Evolutionary conservation across 192 early-diverging fungal genomes (phyloP).

Genomic region (Geranomyces variabilis): DNA sequence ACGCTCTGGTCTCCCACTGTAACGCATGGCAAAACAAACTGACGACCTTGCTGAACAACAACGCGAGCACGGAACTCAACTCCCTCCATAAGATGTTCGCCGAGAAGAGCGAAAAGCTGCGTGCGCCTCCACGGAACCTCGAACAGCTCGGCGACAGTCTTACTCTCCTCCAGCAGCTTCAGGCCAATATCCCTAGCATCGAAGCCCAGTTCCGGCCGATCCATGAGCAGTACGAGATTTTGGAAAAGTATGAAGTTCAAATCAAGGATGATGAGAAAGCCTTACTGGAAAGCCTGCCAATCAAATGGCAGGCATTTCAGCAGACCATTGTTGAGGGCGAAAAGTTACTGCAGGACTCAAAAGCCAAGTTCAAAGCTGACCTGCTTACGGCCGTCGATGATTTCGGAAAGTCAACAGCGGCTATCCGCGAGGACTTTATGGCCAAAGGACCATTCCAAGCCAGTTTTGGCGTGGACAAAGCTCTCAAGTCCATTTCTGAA

Average conservation of each 20-base stretch:
- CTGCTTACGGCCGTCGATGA: conserved; percentile 55
- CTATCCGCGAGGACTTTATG: conserved; percentile 55
- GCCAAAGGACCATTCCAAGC: conserved; percentile 56
- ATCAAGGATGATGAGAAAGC: conserved; percentile 61
- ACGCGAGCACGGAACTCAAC: conserved; percentile 57
- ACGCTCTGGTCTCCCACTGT: conserved; percentile 65
- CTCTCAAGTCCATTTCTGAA: conserved; percentile 53
- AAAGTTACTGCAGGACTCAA: conserved; percentile 58
- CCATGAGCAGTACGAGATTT: conserved; percentile 62
- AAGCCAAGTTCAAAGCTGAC: conserved; percentile 61
- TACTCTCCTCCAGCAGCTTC: conserved; percentile 52
- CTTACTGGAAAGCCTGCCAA: conserved; percentile 49
- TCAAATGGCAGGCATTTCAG: conserved; percentile 52
- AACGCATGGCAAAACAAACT: conserved; percentile 66
- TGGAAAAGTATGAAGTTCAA: conserved; percentile 67
- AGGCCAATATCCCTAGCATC: conserved; percentile 49
- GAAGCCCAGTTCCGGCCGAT: conserved; percentile 64
- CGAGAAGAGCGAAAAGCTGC: conserved; percentile 52
- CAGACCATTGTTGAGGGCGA: conserved; percentile 53
- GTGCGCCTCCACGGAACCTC: conserved; percentile 55
- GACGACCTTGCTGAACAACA: conserved; percentile 62
- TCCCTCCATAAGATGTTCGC: conserved; percentile 61
- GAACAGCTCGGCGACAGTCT: conserved; percentile 61
- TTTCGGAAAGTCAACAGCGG: conserved; percentile 47
- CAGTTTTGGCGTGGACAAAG: conserved; percentile 55